Percentiles rank a stretch among this genome's conserved stretches.
phyloP scores from a whole-genome alignment of 2,329 filamentous ascomycete genomes.

The Nemania abortiva region DNA sequence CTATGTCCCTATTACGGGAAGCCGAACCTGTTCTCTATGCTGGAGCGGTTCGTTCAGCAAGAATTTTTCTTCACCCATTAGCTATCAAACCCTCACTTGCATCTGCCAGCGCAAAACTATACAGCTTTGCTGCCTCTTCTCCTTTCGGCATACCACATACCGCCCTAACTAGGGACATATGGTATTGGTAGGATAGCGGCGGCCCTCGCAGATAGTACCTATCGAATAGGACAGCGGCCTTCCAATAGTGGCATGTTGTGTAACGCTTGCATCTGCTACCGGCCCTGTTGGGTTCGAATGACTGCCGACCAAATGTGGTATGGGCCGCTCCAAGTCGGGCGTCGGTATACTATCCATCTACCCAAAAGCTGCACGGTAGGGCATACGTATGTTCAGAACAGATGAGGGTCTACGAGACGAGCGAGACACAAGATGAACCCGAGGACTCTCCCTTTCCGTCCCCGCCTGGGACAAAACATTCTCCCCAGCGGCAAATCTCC shows the following conservation, averaged over 20 bases:
- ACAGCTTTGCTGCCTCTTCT: not conserved
- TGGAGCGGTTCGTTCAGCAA: too few relatives aligned
- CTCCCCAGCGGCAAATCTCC: not conserved
- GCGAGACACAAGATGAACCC: slow-evolving; percentile 20
- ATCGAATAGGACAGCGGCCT: not conserved
- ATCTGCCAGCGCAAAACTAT: not conserved
- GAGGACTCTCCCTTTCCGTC: slow-evolving; percentile 19
- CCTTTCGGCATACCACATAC: not conserved
- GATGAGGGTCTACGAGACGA: not conserved
- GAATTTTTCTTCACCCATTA: too few relatives aligned
- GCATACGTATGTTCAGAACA: not conserved
- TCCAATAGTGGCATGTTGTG: slow-evolving; percentile 15
- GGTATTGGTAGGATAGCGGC: not conserved
- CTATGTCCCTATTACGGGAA: too few relatives aligned
- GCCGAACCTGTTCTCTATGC: too few relatives aligned
- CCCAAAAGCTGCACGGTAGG: not conserved
- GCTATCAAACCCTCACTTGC: too few relatives aligned
- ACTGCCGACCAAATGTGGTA: not conserved
- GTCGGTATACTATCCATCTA: too few relatives aligned
- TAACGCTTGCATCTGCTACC: slow-evolving; percentile 7
- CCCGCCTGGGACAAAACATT: not conserved
- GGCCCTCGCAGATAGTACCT: not conserved
- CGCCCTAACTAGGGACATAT: not conserved
- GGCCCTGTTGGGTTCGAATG: not conserved
- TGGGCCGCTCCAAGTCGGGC: not conserved